Base-by-base conservation (phyloP, 164 flowering plant species). In the Aristolochia fimbriata region DNA sequence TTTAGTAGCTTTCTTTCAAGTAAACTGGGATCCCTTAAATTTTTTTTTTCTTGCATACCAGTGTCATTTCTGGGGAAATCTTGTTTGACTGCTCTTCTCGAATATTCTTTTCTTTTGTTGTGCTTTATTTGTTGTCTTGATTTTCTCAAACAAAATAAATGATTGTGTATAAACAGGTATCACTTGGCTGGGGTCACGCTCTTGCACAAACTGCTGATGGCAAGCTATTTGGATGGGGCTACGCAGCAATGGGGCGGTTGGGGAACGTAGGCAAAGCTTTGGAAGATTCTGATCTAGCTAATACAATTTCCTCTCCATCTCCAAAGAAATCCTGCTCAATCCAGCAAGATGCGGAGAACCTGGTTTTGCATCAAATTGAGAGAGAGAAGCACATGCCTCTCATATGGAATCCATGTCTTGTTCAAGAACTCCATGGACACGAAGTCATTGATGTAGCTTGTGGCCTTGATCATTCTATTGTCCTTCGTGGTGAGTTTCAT, bases 101-200 rank as follows among this genome's bases (percentile, higher is more conserved):
- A 1, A 10, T 37, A 37, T 31, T 31, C 7, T 3, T 31, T 7
- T 31, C 7, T 31, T 7, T 31, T 31, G 37, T 31, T 31, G 37
- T 31, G 37, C 37, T 31, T 7, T 31, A 7, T 7, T 37, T 37
- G 10, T 64, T 0, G 85, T 83, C 61, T 77, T 27, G 30, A 27
- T 27, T 27, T 27, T 27, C 30, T 27, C 5, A 27, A 27, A 27
- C 30, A 27, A 27, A 27, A 27, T 27, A 5, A 27, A 27, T 27
- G 30, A 27, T 27, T 27, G 30, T 27, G 5, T 27, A 2, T 27
- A 37, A 47, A 65, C 75, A 89, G 97, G 90, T 85, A 11, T 76
- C 95, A 20, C 79, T 90, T 61, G 99, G 97, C 59, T 93, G 99
- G 99, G 99, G 96, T 6, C 97, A 90, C 76, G 85, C 84, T 48